A percentile compares a stretch with the other conserved stretches of the same genome.
phyloP scores from a whole-genome alignment of 176 grass and related monocot species.

The Dactylis glomerata region DNA sequence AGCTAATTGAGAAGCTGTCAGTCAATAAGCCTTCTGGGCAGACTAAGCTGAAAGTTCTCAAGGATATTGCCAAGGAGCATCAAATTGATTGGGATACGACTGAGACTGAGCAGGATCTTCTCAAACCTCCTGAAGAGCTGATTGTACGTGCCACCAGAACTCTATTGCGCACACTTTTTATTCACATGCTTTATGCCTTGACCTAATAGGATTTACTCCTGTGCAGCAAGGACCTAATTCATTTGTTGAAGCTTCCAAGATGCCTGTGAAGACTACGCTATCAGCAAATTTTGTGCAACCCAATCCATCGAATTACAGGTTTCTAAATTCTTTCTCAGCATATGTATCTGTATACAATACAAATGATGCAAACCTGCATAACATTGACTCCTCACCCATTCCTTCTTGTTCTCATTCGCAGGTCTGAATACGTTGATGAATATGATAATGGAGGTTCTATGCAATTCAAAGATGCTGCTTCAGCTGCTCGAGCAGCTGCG shows the following conservation, averaged over 20 bases:
- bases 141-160: constrained; percentile 37
- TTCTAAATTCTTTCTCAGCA: not conserved
- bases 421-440: constrained; percentile 34
- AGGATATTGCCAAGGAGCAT: constrained; percentile 90
- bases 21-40: constrained; percentile 85
- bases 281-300: constrained; percentile 22
- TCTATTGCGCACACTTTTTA: constrained; percentile 18
- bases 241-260: constrained; percentile 61
- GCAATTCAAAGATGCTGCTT: constrained; percentile 80
- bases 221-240: constrained; percentile 66
- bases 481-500: constrained; percentile 77
- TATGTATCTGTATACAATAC: not conserved
- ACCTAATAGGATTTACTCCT: constrained; percentile 31
- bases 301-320: constrained; percentile 52
- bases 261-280: constrained; percentile 52
- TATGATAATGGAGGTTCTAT: constrained; percentile 23
- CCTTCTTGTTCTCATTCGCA: constrained; percentile 13
- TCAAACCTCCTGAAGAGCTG: constrained; percentile 69
- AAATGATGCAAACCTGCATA: not conserved
- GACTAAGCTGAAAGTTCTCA: constrained; percentile 80
- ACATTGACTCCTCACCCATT: constrained; percentile 1
- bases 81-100: constrained; percentile 75
- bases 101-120: constrained; percentile 90
- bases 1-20: constrained; percentile 97
- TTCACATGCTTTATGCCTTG: not conserved